Evolutionary conservation across 495 filamentous ascomycete genomes (phyloP), one percentile per base, ranked within the genome.

Genomic region (Penicillium mononematosum): DNA sequence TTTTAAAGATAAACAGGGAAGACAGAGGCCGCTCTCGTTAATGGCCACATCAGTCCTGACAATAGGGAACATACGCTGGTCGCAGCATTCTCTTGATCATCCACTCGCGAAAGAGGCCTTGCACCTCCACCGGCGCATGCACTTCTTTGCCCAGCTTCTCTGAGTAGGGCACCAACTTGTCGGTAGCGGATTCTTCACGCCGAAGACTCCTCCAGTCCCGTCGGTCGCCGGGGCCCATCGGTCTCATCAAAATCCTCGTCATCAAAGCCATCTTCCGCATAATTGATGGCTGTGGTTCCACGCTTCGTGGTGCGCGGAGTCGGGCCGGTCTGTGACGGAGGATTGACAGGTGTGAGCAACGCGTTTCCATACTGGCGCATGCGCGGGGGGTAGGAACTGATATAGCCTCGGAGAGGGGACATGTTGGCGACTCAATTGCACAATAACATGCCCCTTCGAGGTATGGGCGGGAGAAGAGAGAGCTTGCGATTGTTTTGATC

Each of bases 221-320:
- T 96, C 49, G 87, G 90, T 45, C 89, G 84, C 53, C 90, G 84
- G 42, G 86, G 85, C 32, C 78, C 83, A 65, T 92, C 89, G 43
- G 85, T 89, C 44, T 96, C 92, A 38, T 96, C 92, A 58, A 96
- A 93, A 62, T 96, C 92, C 50, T 94, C 88, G 70, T 98, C 92
- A 53, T 97, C 94, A 63, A 83, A 96, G 17, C 90, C 92, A 65
- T 97, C 91, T 70, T 99, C 94, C 29, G 94, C 92, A 65, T 99
- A 99, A 71, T 96, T 98, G 66, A 97, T 92, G 44, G 91, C 90
- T 39, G 90, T 91, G 3, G 94, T 98, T 38, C 94, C 95, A 69
- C 94, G 89, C 75, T 99, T 99, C 19, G 94, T 98, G 19, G 91
- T 96, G 65, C 93, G 85, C 56, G 89, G 81, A 19, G 84, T 77